Evolutionary conservation across 2,329 filamentous ascomycete species (phyloP).

Genomic region (Aspergillus ustus): DNA sequence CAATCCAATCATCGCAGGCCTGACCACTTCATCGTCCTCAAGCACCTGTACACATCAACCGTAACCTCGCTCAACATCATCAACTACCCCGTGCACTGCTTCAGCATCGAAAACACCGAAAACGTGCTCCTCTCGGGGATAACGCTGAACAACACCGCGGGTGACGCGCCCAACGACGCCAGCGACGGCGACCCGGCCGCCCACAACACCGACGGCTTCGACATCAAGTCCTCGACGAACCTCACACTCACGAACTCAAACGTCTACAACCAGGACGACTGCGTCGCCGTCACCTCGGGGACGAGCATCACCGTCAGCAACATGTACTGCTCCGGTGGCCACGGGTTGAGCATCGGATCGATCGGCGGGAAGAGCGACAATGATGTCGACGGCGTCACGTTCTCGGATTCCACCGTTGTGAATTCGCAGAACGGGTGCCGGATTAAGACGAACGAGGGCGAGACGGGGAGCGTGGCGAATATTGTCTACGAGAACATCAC

Average conservation of each 20-base stretch:
- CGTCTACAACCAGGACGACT: slow-evolving; percentile 52
- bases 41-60: slow-evolving; percentile 44
- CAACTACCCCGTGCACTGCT: slow-evolving; percentile 49
- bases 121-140: slow-evolving; percentile 43
- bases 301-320: slow-evolving; percentile 31
- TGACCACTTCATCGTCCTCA: slow-evolving; percentile 48
- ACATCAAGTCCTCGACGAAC: slow-evolving; percentile 51
- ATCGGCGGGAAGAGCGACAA: slow-evolving; percentile 57
- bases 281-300: slow-evolving; percentile 37
- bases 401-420: slow-evolving; percentile 55
- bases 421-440: slow-evolving; percentile 47
- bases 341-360: slow-evolving; percentile 40
- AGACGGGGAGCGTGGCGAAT: slow-evolving; percentile 45
- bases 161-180: slow-evolving; percentile 39
- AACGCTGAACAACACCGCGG: slow-evolving; percentile 46
- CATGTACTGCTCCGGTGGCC: slow-evolving; percentile 45
- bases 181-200: slow-evolving; percentile 41
- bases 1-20: slow-evolving; percentile 28
- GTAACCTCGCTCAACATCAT: slow-evolving; percentile 46
- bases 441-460: slow-evolving; percentile 47
- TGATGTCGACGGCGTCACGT: slow-evolving; percentile 56
- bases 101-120: slow-evolving; percentile 40
- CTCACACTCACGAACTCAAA: slow-evolving; percentile 50
- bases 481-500: slow-evolving; percentile 55
- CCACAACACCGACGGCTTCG: slow-evolving; percentile 57